Evolutionary conservation across 495 filamentous ascomycete species (phyloP).

Genomic region (Daldinia decipiens): DNA sequence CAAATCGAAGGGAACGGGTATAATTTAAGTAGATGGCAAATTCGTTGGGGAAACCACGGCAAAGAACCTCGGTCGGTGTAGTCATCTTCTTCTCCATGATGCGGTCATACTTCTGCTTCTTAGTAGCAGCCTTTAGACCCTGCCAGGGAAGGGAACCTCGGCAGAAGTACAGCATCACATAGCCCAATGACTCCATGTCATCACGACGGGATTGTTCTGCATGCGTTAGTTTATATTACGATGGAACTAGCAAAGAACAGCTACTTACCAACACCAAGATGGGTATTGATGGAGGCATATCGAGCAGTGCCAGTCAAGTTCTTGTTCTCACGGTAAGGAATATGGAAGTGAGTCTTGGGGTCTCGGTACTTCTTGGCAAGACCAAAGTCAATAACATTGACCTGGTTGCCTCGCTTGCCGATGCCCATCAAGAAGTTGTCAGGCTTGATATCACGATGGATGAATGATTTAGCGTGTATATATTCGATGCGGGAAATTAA

Average conservation of each 20-base stretch:
- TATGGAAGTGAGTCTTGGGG: constrained; percentile 99
- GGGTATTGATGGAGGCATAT: constrained; percentile 99
- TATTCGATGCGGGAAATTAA: constrained; percentile 99
- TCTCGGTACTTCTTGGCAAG: constrained; percentile 99
- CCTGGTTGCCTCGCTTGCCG: constrained; percentile 99
- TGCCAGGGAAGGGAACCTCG: constrained; percentile 99
- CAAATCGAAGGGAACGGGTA: constrained; percentile 97
- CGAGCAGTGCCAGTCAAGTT: constrained; percentile 99
- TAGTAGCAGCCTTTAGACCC: constrained; percentile 98
- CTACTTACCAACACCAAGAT: constrained; percentile 84
- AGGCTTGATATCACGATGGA: constrained; percentile 99
- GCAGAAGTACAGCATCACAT: constrained; percentile 99
- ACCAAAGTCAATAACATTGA: constrained; percentile 99
- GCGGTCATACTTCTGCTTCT: constrained; percentile 99
- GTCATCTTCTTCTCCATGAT: constrained; percentile 99
- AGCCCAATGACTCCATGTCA: constrained; percentile 99
- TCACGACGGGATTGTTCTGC: constrained; percentile 97
- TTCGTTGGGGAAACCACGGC: constrained; percentile 99
- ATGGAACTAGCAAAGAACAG: background rate
- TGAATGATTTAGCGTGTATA: constrained; percentile 99
- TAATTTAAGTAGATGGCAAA: constrained; percentile 99
- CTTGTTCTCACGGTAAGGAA: constrained; percentile 99
- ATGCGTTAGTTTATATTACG: constrained; percentile 46
- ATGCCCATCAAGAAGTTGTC: constrained; percentile 99
- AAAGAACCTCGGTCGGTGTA: constrained; percentile 97